Percentiles rank a stretch among this genome's conserved stretches.
These are phyloP conservation scores for Gamarada debralockiae DNA, from an alignment of 495 filamentous ascomycete species.

Conservation along the genomic window DNA sequence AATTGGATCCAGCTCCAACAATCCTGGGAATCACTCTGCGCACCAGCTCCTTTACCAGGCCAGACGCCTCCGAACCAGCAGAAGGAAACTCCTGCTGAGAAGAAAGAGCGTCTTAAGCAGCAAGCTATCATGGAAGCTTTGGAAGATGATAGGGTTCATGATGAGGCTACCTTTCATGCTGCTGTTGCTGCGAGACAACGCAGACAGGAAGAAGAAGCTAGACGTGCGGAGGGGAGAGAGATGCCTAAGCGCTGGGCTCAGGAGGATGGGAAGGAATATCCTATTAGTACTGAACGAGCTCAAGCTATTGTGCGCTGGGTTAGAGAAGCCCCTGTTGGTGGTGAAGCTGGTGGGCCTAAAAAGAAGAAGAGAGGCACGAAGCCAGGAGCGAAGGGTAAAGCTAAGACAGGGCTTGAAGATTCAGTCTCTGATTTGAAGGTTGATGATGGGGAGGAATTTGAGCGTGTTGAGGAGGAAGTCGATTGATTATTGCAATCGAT, in stretches of 20 bases:
- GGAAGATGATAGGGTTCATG: slow-evolving; percentile 59
- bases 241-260: slow-evolving; percentile 58
- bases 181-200: slow-evolving; percentile 56
- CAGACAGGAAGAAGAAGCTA: slow-evolving; percentile 46
- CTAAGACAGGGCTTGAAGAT: slow-evolving; percentile 7
- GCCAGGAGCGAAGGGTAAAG: slow-evolving; percentile 6
- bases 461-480: slow-evolving; percentile 24
- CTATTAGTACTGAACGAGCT: slow-evolving; percentile 64
- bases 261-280: slow-evolving; percentile 63
- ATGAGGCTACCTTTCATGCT: slow-evolving; percentile 58
- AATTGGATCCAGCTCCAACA: slow-evolving; percentile 62
- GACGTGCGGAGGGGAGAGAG: slow-evolving; percentile 29
- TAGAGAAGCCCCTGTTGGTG: slow-evolving; percentile 50
- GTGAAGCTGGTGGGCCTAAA: slow-evolving; percentile 27
- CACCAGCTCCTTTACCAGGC: slow-evolving; percentile 57
- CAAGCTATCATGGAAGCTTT: slow-evolving; percentile 63
- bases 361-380: slow-evolving; percentile 32
- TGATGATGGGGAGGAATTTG: slow-evolving; percentile 15
- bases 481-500: slow-evolving; percentile 15
- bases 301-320: slow-evolving; percentile 66
- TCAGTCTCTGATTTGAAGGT: slow-evolving; percentile 11
- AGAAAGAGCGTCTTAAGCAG: slow-evolving; percentile 54
- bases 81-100: slow-evolving; percentile 43
- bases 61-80: slow-evolving; percentile 21
- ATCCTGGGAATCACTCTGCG: slow-evolving; percentile 68